Base-by-base conservation (phyloP, 345 rosid species). In the Rhodamnia argentea region DNA sequence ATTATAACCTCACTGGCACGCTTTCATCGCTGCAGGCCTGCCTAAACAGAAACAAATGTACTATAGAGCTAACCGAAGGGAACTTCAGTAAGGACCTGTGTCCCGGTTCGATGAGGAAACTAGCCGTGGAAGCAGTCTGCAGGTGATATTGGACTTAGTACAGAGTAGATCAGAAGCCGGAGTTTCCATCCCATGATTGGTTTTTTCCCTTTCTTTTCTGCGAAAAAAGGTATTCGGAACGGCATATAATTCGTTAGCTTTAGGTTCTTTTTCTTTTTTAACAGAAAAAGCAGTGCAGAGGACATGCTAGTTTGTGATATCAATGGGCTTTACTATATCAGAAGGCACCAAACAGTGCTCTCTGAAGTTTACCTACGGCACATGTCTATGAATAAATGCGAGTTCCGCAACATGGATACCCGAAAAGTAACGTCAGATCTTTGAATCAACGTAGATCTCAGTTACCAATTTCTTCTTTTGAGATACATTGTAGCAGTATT, bases 121-220 rank as follows among this genome's bases (percentile, higher is more conserved):
- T 94, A 9, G 90, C 91, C 0, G 87, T 91, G 16, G 94, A 94
- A 90, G 96, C 91, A 86, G 85, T 60, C 2, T 94, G 96, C 90
- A 85, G 88, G 87, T 93, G 88, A 91, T 85, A 26, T 57, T 50
- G 22, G n/a, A 78, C 83, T 37, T 75, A 82, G 85, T 70, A 42
- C 40, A 62, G 59, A 9, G 81, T 29, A 7, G 54, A 52, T 83
- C 58, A 81, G 81, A 27, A 58, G 59, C 40, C 7, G 52, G 78
- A 57, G 84, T 37, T n/a, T 86, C 47, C 9, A 52, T 23, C 32
- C 32, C 91, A 89, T 93, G 42, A 16, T 82, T n/a, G 58, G 82
- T 14, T 53, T 20, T 37, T 37, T 20, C 24, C 24, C 78, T 70
- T 16, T 40, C 78, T 37, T 7, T 37, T 37, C 32, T 10, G 5